Evolutionary conservation across 179 eudicot genomes (phyloP).

Genomic region (Heliamphora pulchella): DNA sequence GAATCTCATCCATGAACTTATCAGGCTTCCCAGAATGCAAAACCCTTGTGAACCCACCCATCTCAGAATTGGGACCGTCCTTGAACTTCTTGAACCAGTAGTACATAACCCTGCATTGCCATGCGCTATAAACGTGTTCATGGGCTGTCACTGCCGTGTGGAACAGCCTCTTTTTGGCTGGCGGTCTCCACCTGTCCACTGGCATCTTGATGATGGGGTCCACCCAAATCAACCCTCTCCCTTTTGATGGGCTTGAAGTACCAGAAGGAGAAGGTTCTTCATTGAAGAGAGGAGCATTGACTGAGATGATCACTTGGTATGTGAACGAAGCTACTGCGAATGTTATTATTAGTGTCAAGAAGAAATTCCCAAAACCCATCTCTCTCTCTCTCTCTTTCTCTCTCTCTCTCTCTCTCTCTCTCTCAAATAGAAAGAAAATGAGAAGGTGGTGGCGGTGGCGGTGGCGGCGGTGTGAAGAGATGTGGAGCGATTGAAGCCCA

Average conservation of each 20-base stretch:
- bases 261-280: constrained; percentile 25
- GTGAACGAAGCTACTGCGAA: too few species aligned
- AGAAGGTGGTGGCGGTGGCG: too few species aligned
- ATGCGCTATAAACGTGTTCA: constrained; percentile 72
- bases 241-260: constrained; percentile 22
- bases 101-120: constrained; percentile 94
- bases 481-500: too few species aligned
- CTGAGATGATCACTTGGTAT: too few species aligned
- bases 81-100: constrained; percentile 83
- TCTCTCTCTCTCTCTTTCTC: too few species aligned
- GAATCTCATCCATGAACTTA: constrained; percentile 82
- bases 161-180: constrained; percentile 42
- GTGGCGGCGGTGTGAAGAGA: too few species aligned
- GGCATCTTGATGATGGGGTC: constrained; percentile 79
- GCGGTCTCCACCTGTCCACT: constrained; percentile 23
- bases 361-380: too few species aligned
- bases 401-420: too few species aligned
- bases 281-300: too few species aligned
- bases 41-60: constrained; percentile 96
- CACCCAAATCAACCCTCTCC: constrained; percentile 17
- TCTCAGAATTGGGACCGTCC: constrained; percentile 45
- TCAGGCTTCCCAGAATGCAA: constrained; percentile 81
- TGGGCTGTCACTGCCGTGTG: constrained; percentile 92
- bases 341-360: too few species aligned
- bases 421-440: too few species aligned